Evolutionary conservation across 139 green algal genomes (phyloP).

Genomic region (Chlorella sp.): DNA sequence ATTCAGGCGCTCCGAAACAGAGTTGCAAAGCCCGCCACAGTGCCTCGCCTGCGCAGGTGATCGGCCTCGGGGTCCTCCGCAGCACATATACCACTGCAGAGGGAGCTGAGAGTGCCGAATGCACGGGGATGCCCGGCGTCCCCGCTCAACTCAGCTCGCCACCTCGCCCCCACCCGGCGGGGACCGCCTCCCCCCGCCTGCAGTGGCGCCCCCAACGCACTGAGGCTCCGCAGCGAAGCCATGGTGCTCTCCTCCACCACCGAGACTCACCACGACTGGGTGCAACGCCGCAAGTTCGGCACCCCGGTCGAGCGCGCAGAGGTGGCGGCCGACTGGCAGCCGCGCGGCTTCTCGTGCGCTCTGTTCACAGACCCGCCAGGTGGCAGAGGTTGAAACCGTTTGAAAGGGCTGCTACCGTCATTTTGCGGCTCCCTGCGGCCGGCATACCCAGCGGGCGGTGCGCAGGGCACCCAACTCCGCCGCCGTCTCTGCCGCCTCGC

Average conservation of each 20-base stretch:
- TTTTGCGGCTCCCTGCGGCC: not conserved
- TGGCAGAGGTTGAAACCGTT: not conserved
- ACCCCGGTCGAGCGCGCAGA: not conserved
- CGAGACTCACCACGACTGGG: not conserved
- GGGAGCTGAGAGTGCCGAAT: no score
- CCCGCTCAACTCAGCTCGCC: not conserved
- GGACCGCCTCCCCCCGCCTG: not conserved
- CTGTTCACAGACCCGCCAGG: constrained; percentile 19
- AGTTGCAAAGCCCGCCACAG: no score
- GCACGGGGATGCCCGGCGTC: not conserved
- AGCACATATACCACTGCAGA: no score
- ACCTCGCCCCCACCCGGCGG: no score
- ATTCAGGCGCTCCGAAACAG: no score
- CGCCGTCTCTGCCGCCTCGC: not conserved
- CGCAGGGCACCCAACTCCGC: not conserved
- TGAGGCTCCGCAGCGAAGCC: not conserved
- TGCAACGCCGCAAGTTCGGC: not conserved
- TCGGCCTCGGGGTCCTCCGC: no score
- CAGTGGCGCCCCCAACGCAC: not conserved
- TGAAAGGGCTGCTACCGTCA: no score
- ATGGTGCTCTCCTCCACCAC: not conserved
- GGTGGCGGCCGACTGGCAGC: constrained; percentile 18
- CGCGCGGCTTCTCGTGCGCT: constrained; percentile 6
- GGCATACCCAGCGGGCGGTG: not conserved
- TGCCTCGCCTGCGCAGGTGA: no score